phyloP scores from a whole-genome alignment of 495 filamentous ascomycete species.

The Oidiodendron maius region DNA sequence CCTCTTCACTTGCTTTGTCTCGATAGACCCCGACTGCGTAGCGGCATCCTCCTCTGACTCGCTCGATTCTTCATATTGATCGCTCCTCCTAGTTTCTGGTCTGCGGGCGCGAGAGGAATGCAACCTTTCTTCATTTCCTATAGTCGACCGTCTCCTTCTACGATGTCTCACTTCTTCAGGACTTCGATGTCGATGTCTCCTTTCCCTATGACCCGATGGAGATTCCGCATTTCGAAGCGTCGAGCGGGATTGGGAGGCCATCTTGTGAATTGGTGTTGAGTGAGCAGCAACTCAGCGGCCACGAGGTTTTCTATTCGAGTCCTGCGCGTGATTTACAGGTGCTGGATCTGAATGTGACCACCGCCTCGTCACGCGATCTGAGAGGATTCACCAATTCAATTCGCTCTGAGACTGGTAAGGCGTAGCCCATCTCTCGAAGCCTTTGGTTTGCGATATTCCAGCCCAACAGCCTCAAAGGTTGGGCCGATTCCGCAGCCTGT shows the following conservation, averaged over 20 bases:
- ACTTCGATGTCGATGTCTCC: conserved; percentile 11
- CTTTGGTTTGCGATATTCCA: conserved; percentile 14
- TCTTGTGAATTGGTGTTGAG: conserved; percentile 12
- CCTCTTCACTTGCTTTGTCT: conserved; percentile 11
- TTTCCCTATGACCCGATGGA: conserved; percentile 9
- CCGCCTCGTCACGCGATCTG: conserved; percentile 16
- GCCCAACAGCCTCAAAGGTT: conserved; percentile 18
- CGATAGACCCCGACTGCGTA: background rate
- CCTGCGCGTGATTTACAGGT: conserved; percentile 12
- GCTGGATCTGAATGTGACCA: conserved; percentile 13
- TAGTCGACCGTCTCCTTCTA: too few species aligned
- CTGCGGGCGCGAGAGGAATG: background rate
- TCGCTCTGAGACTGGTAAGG: conserved; percentile 8
- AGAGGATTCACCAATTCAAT: conserved; percentile 12
- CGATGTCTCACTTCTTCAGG: conserved; percentile 13
- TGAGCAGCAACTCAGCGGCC: conserved; percentile 1
- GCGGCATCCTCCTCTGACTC: conserved; percentile 10
- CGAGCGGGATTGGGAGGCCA: conserved; percentile 20
- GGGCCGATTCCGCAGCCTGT: conserved; percentile 6
- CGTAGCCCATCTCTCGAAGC: conserved; percentile 11
- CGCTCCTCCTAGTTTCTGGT: conserved; percentile 15
- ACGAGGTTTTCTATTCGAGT: conserved; percentile 20
- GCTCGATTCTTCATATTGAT: conserved; percentile 16
- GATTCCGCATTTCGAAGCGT: conserved; percentile 11
- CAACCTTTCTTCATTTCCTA: conserved; percentile 6